Conservation (phyloP, 2,329 filamentous ascomycete genomes). For the Diaporthe aspalathi region DNA sequence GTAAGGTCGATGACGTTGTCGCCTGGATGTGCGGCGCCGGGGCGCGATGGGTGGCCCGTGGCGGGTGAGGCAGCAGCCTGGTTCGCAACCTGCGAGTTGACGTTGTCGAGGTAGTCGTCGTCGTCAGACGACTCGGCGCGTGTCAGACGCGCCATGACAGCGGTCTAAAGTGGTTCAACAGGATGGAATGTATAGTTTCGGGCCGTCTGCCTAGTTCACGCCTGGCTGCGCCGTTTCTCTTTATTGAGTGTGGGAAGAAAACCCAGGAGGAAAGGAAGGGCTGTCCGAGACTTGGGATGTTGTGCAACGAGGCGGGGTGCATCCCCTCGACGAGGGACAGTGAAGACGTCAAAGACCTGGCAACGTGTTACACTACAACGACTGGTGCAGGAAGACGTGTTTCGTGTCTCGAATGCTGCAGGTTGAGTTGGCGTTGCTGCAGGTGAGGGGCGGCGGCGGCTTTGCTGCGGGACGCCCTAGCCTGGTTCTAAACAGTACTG, state of each 20-base stretch:
- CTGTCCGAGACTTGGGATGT: neutral
- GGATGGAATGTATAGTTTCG: no score
- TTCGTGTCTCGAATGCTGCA: constrained; percentile 24
- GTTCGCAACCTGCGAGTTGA: constrained; percentile 49
- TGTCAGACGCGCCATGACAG: constrained; percentile 44
- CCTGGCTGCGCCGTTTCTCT: neutral
- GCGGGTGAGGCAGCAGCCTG: constrained; percentile 33
- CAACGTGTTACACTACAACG: neutral
- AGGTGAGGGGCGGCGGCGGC: constrained; percentile 13
- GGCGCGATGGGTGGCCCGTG: constrained; percentile 51
- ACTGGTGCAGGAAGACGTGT: constrained; percentile 30
- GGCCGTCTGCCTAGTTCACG: neutral
- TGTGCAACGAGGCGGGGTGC: neutral
- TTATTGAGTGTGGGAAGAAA: neutral
- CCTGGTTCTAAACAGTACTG: neutral
- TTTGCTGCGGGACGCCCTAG: constrained; percentile 12
- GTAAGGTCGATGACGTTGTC: constrained; percentile 48
- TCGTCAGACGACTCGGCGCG: constrained; percentile 50
- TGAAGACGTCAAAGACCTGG: neutral
- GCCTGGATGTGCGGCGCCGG: constrained; percentile 47
- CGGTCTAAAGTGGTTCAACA: neutral
- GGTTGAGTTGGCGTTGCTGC: constrained; percentile 35
- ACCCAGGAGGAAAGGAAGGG: neutral
- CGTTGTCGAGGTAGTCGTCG: constrained; percentile 49
- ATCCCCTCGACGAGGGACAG: neutral